Evolutionary conservation across 345 rosid species (phyloP).

Genomic region (Excoecaria cochinchinensis): DNA sequence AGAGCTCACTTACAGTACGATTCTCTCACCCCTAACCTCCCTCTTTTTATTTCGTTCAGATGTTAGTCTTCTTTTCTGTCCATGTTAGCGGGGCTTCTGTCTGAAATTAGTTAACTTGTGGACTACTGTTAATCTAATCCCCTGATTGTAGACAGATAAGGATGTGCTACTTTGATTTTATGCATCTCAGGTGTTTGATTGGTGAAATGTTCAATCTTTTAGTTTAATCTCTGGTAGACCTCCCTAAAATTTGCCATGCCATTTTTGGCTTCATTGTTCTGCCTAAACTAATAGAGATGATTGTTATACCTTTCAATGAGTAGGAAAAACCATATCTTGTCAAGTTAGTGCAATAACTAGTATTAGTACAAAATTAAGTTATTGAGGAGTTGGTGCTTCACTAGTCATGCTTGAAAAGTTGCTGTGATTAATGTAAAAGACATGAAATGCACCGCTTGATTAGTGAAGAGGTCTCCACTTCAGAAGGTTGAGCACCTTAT

Average conservation of each 20-base stretch:
- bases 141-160: not conserved
- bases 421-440: too few species aligned
- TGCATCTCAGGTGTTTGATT: not conserved
- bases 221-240: not conserved
- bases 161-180: not conserved
- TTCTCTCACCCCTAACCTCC: not conserved
- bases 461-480: too few species aligned
- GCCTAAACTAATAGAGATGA: not conserved
- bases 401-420: too few species aligned
- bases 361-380: not conserved
- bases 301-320: not conserved
- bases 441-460: too few species aligned
- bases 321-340: not conserved
- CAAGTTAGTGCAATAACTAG: not conserved
- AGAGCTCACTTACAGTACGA: conserved; percentile 86
- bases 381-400: too few species aligned
- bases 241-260: not conserved
- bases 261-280: not conserved
- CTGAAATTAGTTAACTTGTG: not conserved
- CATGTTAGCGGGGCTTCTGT: not conserved
- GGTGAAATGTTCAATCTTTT: not conserved
- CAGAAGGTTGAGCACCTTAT: not conserved
- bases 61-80: not conserved
- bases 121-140: not conserved
- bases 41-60: not conserved